These are phyloP conservation scores for Penicillium capsulatum DNA, from an alignment of 2,329 filamentous ascomycete genomes.

Conservation along the genomic window DNA sequence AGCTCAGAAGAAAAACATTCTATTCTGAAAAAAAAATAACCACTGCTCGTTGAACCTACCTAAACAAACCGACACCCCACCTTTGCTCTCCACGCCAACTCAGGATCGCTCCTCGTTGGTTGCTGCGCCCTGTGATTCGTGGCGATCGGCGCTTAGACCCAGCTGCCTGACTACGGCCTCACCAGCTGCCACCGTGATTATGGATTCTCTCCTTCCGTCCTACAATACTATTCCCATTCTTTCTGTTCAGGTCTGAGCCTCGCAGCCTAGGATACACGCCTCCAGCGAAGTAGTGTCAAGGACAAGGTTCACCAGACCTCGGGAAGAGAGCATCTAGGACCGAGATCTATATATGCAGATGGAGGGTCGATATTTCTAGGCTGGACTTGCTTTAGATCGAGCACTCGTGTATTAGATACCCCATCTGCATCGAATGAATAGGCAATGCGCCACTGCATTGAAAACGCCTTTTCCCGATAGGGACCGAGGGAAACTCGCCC, in stretches of 20 bases:
- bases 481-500: constrained; percentile 2
- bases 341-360: too few relatives aligned
- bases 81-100: constrained; percentile 11
- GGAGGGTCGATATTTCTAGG: neutral
- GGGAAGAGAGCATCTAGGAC: too few relatives aligned
- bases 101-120: constrained; percentile 14
- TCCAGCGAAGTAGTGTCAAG: neutral
- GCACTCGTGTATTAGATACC: constrained; percentile 5
- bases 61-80: constrained; percentile 22
- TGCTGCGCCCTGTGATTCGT: constrained; percentile 7
- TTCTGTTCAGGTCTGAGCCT: neutral
- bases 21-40: too few relatives aligned
- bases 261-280: neutral
- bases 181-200: constrained; percentile 23
- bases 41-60: too few relatives aligned
- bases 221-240: constrained; percentile 7
- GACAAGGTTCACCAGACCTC: too few relatives aligned
- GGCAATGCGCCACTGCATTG: constrained; percentile 1
- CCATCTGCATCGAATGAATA: constrained; percentile 2
- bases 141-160: constrained; percentile 23
- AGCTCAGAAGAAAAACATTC: too few relatives aligned
- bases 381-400: constrained; percentile 5
- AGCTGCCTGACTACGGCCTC: constrained; percentile 22
- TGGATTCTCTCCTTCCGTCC: constrained; percentile 4
- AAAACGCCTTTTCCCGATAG: constrained; percentile 1